Percentiles rank a stretch among this genome's conserved stretches.
Evolutionary conservation across 1,284 basidiomycete species (phyloP).

Genomic region (Naganishia sp.): DNA sequence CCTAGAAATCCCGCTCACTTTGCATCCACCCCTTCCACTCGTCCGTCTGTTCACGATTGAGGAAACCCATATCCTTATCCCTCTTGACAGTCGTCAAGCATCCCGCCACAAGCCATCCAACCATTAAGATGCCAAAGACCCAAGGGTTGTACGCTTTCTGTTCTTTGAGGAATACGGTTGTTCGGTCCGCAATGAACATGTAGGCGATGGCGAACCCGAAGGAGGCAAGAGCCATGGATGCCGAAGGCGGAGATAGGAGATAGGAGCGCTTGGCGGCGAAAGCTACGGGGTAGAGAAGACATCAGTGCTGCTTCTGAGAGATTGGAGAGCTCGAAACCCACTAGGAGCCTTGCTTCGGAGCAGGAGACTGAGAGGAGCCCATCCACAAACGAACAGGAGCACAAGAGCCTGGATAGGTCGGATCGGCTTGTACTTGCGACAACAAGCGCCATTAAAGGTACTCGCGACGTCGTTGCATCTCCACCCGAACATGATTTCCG

Average conservation of each 20-base stretch:
- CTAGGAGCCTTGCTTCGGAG: conserved; percentile 44
- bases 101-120: conserved; percentile 63
- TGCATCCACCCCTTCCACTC: conserved; percentile 99
- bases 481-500: conserved; percentile 75
- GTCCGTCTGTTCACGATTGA: conserved; percentile 87
- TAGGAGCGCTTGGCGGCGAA: conserved; percentile 46
- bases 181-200: conserved; percentile 76
- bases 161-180: conserved; percentile 79
- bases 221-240: conserved; percentile 57
- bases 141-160: conserved; percentile 75
- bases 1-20: conserved; percentile 58
- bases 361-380: conserved; percentile 62
- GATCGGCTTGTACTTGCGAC: conserved; percentile 70
- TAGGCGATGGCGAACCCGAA: conserved; percentile 68
- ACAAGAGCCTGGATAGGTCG: conserved; percentile 64
- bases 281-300: conserved; percentile 30
- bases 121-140: conserved; percentile 64
- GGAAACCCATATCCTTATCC: conserved; percentile 75
- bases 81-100: conserved; percentile 65
- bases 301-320: background rate
- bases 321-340: conserved; percentile 41
- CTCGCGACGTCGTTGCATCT: conserved; percentile 72
- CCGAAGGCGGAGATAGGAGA: conserved; percentile 54
- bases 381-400: conserved; percentile 60
- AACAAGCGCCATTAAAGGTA: conserved; percentile 81